Conservation (phyloP, 2,329 filamentous ascomycete species). For the Ascochyta rabiei region DNA sequence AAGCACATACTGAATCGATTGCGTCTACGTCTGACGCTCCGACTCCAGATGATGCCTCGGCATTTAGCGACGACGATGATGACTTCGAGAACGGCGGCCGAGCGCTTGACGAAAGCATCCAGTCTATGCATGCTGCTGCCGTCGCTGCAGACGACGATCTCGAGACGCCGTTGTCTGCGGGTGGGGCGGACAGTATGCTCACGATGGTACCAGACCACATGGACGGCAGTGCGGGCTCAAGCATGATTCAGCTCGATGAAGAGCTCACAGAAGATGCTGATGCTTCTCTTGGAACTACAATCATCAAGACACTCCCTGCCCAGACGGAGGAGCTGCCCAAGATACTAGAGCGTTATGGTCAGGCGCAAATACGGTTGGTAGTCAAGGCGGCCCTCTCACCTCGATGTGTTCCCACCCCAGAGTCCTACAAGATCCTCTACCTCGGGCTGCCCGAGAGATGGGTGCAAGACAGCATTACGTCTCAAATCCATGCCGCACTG, state of each 20-base stretch:
- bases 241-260: conserved; percentile 36
- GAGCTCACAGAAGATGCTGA: conserved; percentile 16
- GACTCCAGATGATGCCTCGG: conserved; percentile 43
- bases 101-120: conserved; percentile 24
- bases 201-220: conserved; percentile 37
- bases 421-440: conserved; percentile 43
- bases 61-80: conserved; percentile 40
- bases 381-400: conserved; percentile 38
- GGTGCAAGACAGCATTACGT: conserved; percentile 38
- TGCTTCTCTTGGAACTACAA: conserved; percentile 24
- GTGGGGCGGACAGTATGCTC: conserved; percentile 37
- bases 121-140: conserved; percentile 25
- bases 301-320: conserved; percentile 34
- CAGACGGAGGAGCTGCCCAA: conserved; percentile 28
- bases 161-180: conserved; percentile 22
- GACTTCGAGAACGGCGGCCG: conserved; percentile 34
- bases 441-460: conserved; percentile 40
- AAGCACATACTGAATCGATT: conserved; percentile 46
- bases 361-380: conserved; percentile 35
- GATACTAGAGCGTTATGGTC: conserved; percentile 35
- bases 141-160: conserved; percentile 22
- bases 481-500: conserved; percentile 41
- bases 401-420: conserved; percentile 30
- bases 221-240: conserved; percentile 27
- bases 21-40: conserved; percentile 40